Evolutionary conservation across 1,139 yeast species (phyloP), one percentile per base, ranked within the genome.

Genomic region (Debaryomyces singareniensis): DNA sequence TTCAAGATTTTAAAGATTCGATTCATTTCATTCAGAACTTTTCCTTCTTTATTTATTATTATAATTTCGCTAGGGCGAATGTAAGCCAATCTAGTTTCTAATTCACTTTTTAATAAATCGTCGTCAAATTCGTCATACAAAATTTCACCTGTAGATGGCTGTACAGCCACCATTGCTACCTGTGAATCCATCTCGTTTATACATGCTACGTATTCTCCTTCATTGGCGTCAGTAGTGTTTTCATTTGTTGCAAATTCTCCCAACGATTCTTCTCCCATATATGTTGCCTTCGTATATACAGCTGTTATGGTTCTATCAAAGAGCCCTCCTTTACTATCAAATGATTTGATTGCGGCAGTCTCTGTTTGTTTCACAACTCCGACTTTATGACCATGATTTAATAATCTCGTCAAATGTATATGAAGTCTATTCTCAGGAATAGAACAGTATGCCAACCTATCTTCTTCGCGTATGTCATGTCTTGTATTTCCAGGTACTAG

Each of bases 351-450:
- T 0, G 87, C 85, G 1, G 89, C 78, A 0, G 91, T 76, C 49
- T 89, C 96, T 22, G 75, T 67, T 48, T 91, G 98, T 44, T 82
- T 80, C 0, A 89, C 93, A 1, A 91, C 76, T 0, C 95, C 97
- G 3, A 91, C 87, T 49, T 83, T 89, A 30, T 71, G 55, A 0
- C 89, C 89, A 31, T 61, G 61, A 26, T 66, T 71, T 6, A 84
- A 53, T 4, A 84, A 50, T 33, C 87, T 60, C 47, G 82, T 82
- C 28, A 89, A 61, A 51, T 87, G 89, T 16, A 82, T 68, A 40
- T 81, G 82, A 6, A 91, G 61, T 36, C 91, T 60, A 22, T 67
- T 74, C 32, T 80, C 84, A 0, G 96, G 97, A 27, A 91, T 80
- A 5, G 93, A 79, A 37, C 95, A 82, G 43, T 85, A 82, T 0